Conservation (phyloP, 192 early-diverging fungal species). For the Gryganskiella cystojenkinii region DNA sequence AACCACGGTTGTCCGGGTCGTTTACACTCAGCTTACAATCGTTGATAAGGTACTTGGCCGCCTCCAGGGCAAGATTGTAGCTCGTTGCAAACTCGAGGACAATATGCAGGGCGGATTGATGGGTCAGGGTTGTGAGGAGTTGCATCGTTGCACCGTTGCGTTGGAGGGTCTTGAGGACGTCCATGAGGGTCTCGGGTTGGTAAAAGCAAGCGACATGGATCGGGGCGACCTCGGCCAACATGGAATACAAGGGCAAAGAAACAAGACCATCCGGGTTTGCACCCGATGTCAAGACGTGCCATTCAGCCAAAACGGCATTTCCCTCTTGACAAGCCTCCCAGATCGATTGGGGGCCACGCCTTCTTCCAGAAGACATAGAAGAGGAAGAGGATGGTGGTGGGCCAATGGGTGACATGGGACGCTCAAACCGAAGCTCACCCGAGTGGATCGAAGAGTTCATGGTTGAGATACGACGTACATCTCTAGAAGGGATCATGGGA, state of each 20-base stretch:
- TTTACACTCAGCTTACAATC: constrained; percentile 43
- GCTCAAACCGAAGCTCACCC: constrained; percentile 6
- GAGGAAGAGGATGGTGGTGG: too few species aligned
- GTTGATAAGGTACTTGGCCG: constrained; percentile 23
- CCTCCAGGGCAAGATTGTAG: constrained; percentile 30
- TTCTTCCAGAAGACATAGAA: constrained; percentile 2
- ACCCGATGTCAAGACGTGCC: constrained; percentile 40
- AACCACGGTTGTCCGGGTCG: constrained; percentile 39
- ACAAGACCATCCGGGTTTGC: constrained; percentile 13
- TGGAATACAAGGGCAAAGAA: constrained; percentile 35
- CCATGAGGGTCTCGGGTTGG: constrained; percentile 37
- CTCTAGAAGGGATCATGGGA: constrained; percentile 26
- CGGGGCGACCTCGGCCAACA: constrained; percentile 43
- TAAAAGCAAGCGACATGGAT: constrained; percentile 45
- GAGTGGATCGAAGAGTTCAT: constrained; percentile 10
- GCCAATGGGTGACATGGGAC: constrained; percentile 17
- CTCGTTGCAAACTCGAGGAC: constrained; percentile 45
- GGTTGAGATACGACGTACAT: constrained; percentile 39
- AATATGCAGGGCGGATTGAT: constrained; percentile 43
- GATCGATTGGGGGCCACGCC: constrained; percentile 23
- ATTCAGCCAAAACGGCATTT: constrained; percentile 35
- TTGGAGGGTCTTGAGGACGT: constrained; percentile 39
- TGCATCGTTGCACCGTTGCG: constrained; percentile 50
- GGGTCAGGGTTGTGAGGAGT: constrained; percentile 27
- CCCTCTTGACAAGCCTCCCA: constrained; percentile 52